These are phyloP conservation scores for Malus hybrid DNA, from an alignment of 331 rosid species.

Conservation along the genomic window DNA sequence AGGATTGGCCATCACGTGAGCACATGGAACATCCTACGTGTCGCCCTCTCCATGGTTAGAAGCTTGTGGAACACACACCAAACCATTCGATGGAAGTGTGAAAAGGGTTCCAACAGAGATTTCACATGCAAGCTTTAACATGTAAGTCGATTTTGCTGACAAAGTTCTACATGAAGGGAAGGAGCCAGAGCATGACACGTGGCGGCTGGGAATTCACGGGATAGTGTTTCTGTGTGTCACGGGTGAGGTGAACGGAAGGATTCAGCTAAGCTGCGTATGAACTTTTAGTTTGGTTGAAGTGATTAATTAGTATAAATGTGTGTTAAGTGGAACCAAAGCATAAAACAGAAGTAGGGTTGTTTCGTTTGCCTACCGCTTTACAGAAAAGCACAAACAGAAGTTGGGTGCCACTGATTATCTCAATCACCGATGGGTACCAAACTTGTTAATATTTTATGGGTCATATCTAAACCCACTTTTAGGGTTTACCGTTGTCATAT, in stretches of 20 bases:
- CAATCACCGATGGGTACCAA: background rate
- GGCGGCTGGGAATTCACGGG: constrained; percentile 47
- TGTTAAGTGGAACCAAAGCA: constrained; percentile 2
- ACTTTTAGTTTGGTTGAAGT: background rate
- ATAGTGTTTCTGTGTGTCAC: constrained; percentile 31
- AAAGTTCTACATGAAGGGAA: background rate
- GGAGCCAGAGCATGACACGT: constrained; percentile 26
- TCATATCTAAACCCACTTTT: no score
- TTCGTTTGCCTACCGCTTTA: background rate
- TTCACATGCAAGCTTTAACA: constrained; percentile 36
- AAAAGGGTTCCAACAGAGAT: background rate
- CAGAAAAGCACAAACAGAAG: background rate
- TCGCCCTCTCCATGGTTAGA: background rate
- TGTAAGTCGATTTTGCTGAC: constrained; percentile 29
- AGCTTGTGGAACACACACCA: background rate
- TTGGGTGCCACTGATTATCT: background rate
- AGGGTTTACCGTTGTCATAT: no score
- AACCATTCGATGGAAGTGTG: background rate
- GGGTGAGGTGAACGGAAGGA: constrained; percentile 15
- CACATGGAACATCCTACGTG: background rate
- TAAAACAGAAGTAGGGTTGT: background rate
- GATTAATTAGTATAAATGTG: background rate
- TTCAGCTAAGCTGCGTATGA: background rate
- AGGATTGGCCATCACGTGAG: background rate
- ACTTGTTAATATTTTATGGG: no score